Evolutionary conservation across 2,329 filamentous ascomycete genomes (phyloP), one percentile per base, ranked within the genome.

Genomic region (Pseudofabraea citricarpa): DNA sequence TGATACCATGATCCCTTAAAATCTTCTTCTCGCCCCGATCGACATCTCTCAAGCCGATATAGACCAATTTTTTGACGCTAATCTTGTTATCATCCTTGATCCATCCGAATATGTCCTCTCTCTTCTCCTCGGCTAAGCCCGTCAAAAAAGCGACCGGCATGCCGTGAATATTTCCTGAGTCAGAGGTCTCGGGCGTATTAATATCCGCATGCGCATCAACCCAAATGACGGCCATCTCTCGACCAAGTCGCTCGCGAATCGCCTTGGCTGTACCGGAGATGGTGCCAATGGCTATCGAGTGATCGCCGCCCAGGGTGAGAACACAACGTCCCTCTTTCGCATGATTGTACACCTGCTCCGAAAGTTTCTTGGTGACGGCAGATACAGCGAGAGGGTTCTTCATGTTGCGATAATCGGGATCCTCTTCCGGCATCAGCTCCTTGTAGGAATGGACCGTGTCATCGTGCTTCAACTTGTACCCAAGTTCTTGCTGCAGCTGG

Each of bases 161-260:
- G 56, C 93, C 93, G 69, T 98, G 93, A 51, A 98, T 86, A 68
- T 97, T 97, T 24, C 93, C 93, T 54, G 86, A 93, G 32, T 77
- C 86, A 53, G 85, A 91, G 37, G 81, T 85, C 77, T 97, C 90
- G 41, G 91, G 93, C 1, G 87, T 90, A 71, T 98, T 98, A 73
- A 98, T 96, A 66, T 98, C 93, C 43, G 91, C 85, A 67, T 98
- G 93, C 20, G 93, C 93, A 67, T 98, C 93, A 23, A 98, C 93
- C 93, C 93, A 98, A 64, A 98, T 94, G 45, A 98, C 88, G 10
- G 90, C 93, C 50, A 96, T 83, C 57, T 97, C 91, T 44, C 85
- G 77, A 35, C 74, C 80, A 46, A 95, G 71, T 15, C 91, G 73
- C 74, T 98, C 90, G 46, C 87, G 81, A 31, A 88, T 83, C 0